phyloP scores from a whole-genome alignment of 1,284 basidiomycete genomes.

The Vanrija humicola region DNA sequence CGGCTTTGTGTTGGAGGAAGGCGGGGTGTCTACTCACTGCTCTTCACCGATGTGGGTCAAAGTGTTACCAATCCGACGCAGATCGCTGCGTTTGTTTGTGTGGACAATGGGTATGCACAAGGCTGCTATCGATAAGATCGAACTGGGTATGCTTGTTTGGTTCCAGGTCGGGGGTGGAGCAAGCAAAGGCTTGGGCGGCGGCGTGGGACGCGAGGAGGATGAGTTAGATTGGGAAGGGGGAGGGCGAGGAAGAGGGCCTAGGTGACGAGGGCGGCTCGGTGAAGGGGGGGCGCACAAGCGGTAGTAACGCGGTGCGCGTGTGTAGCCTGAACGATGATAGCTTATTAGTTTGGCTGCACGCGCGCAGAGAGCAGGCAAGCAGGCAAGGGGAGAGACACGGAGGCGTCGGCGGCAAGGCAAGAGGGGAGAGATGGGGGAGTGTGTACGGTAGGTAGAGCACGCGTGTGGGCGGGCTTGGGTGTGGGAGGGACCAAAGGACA shows the following conservation, averaged over 20 bases:
- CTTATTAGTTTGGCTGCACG: too few species aligned
- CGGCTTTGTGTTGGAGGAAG: too few species aligned
- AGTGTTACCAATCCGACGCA: too few species aligned
- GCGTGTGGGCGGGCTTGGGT: background rate
- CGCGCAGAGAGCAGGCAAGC: background rate
- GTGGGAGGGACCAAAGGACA: background rate
- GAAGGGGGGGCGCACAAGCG: too few species aligned
- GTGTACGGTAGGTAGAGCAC: constrained; percentile 1
- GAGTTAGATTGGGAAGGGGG: background rate
- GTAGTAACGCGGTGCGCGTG: background rate
- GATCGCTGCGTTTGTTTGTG: background rate
- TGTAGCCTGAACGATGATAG: background rate
- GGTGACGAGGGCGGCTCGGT: background rate
- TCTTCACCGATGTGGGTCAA: too few species aligned
- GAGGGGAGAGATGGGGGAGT: background rate
- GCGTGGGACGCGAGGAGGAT: background rate
- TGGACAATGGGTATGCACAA: background rate
- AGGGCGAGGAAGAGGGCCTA: constrained; percentile 1
- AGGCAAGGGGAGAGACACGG: background rate
- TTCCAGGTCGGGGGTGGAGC: constrained; percentile 5
- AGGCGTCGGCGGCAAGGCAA: background rate
- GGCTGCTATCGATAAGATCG: constrained; percentile 10
- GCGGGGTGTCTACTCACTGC: too few species aligned
- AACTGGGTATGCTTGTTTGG: constrained; percentile 7
- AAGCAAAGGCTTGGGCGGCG: too few species aligned